A percentile compares a stretch with the other conserved stretches of the same genome.
phyloP scores from a whole-genome alignment of 2,329 filamentous ascomycete species.

The Zopfia rhizophila region DNA sequence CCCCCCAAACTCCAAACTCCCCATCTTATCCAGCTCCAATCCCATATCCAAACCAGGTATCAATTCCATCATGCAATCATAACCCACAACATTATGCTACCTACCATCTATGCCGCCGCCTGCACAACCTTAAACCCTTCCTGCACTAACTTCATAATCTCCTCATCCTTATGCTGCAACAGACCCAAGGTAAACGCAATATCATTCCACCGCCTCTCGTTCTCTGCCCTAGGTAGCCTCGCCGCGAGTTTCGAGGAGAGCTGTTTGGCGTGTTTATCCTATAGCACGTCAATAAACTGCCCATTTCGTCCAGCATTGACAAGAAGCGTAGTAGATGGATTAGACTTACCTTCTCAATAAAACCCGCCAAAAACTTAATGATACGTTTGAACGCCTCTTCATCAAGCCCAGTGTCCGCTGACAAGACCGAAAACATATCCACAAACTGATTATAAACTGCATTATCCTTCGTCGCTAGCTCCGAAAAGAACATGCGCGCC shows the following conservation, averaged over 20 bases:
- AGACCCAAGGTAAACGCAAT: conserved; percentile 91
- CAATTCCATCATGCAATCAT: conserved; percentile 7
- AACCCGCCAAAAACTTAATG: conserved; percentile 90
- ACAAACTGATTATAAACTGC: conserved; percentile 99
- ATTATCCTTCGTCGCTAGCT: conserved; percentile 97
- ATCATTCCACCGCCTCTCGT: conserved; percentile 96
- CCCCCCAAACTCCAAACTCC: too few relatives aligned
- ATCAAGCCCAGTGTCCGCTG: conserved; percentile 80
- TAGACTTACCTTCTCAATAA: conserved; percentile 88
- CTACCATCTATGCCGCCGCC: conserved; percentile 45
- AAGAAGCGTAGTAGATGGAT: conserved; percentile 1
- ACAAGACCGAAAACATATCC: conserved; percentile 96
- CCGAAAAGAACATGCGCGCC: conserved; percentile 97
- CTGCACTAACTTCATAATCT: conserved; percentile 79
- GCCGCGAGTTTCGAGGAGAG: conserved; percentile 92
- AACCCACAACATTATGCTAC: neutral
- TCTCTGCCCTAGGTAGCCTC: conserved; percentile 85
- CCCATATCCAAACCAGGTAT: conserved; percentile 14
- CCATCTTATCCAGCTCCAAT: neutral
- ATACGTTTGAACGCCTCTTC: conserved; percentile 89
- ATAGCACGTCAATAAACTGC: conserved; percentile 31
- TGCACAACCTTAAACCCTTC: conserved; percentile 74
- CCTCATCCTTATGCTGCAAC: conserved; percentile 92
- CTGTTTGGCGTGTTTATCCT: conserved; percentile 98
- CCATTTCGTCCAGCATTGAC: conserved; percentile 19